phyloP scores from a whole-genome alignment of 2,329 filamentous ascomycete species.

The Aspergillus vadensis region DNA sequence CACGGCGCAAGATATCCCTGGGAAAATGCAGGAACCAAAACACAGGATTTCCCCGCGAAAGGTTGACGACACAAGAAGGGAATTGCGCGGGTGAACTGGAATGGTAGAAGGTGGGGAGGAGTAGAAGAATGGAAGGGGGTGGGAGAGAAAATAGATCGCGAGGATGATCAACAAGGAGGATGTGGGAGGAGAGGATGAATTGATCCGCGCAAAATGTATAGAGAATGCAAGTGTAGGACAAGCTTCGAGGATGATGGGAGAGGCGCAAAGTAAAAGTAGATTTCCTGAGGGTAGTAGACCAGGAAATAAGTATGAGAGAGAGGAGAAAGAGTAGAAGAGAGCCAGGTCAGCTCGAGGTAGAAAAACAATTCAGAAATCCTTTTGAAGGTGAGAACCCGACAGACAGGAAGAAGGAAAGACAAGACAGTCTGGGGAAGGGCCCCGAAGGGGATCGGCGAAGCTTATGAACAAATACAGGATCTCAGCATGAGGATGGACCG shows the following conservation, averaged over 20 bases:
- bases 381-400: slow-evolving; percentile 14
- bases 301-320: background rate
- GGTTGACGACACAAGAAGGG: background rate
- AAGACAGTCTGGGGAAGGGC: slow-evolving; percentile 40
- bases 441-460: slow-evolving; percentile 46
- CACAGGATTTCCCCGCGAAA: slow-evolving; percentile 5
- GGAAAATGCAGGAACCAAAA: slow-evolving; percentile 4
- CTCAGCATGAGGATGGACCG: slow-evolving; percentile 32
- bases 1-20: slow-evolving; percentile 5
- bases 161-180: slow-evolving; percentile 10
- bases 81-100: background rate
- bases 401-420: slow-evolving; percentile 27
- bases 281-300: slow-evolving; percentile 14
- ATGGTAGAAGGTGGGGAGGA: slow-evolving; percentile 3
- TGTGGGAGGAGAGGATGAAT: slow-evolving; percentile 4
- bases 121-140: slow-evolving; percentile 4
- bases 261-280: slow-evolving; percentile 12
- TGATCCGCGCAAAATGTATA: slow-evolving; percentile 17
- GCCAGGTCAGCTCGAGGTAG: slow-evolving; percentile 14
- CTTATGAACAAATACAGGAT: slow-evolving; percentile 45
- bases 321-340: background rate
- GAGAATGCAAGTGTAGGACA: background rate
- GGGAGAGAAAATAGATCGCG: slow-evolving; percentile 12
- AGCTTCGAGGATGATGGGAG: slow-evolving; percentile 11
- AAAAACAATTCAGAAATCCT: slow-evolving; percentile 10